Conservation (phyloP, 2,329 filamentous ascomycete species). For the Penicillium oxalicum region DNA sequence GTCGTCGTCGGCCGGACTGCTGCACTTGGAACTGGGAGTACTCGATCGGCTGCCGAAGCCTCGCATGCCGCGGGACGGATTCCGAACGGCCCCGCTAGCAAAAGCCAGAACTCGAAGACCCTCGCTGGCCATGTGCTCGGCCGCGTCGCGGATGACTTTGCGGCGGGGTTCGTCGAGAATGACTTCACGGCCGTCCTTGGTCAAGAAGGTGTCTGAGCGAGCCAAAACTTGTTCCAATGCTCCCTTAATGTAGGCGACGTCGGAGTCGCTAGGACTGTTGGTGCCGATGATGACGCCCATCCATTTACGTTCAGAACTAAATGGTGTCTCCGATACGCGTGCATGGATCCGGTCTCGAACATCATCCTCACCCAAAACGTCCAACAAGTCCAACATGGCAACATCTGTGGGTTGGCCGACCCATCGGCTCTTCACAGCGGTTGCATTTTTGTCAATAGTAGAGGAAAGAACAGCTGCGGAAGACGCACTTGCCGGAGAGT, state of each 20-base stretch:
- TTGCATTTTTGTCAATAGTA: slow-evolving; percentile 59
- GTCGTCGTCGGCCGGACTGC: slow-evolving; percentile 49
- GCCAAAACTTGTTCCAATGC: slow-evolving; percentile 80
- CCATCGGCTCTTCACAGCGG: slow-evolving; percentile 75
- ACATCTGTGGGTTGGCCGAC: slow-evolving; percentile 96
- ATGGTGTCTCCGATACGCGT: slow-evolving; percentile 79
- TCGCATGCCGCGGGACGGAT: slow-evolving; percentile 38
- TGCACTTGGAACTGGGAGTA: slow-evolving; percentile 31
- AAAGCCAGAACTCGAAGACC: slow-evolving; percentile 89
- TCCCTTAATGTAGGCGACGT: slow-evolving; percentile 92
- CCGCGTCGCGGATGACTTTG: slow-evolving; percentile 69
- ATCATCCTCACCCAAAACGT: slow-evolving; percentile 86
- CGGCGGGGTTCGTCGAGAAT: slow-evolving; percentile 71
- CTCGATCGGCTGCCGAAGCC: slow-evolving; percentile 51
- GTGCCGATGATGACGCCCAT: slow-evolving; percentile 87
- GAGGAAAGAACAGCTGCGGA: slow-evolving; percentile 80
- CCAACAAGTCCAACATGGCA: slow-evolving; percentile 88
- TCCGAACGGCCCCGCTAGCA: slow-evolving; percentile 69
- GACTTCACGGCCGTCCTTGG: slow-evolving; percentile 77
- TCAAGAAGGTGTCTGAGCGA: slow-evolving; percentile 85
- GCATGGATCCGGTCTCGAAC: slow-evolving; percentile 78
- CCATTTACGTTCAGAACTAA: slow-evolving; percentile 97
- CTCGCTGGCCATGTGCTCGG: slow-evolving; percentile 79
- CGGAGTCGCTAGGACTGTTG: slow-evolving; percentile 50
- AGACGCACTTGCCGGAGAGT: slow-evolving; percentile 62